A percentile compares a stretch with the other conserved stretches of the same genome.
Evolutionary conservation across 2,329 filamentous ascomycete species (phyloP).

Genomic region (Penicillium hesseltinei): DNA sequence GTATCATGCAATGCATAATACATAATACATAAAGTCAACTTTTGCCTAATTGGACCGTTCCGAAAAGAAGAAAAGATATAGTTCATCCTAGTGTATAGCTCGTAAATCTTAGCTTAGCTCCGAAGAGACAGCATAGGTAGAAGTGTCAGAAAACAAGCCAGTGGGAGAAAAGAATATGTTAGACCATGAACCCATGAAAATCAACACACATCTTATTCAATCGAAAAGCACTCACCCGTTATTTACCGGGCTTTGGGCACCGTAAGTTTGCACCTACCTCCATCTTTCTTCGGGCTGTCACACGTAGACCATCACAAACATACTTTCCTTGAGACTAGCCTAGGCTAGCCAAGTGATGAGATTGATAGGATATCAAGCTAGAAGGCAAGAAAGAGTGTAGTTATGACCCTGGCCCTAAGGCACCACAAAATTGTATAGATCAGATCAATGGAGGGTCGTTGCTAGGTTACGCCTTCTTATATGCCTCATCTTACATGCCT

Average conservation of each 20-base stretch:
- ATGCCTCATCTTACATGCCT: not conserved
- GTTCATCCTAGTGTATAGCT: not conserved
- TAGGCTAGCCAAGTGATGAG: not conserved
- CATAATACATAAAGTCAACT: not conserved
- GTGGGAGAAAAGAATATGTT: not conserved
- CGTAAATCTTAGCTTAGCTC: not conserved
- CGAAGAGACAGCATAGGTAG: not conserved
- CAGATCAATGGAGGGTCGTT: not conserved
- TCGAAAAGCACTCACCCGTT: not conserved
- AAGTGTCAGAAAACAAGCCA: not conserved
- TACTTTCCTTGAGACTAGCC: too few species aligned
- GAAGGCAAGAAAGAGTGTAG: not conserved
- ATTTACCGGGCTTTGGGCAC: too few species aligned
- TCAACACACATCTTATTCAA: too few species aligned
- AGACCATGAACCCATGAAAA: not conserved
- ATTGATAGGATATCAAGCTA: not conserved
- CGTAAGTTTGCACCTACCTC: too few species aligned
- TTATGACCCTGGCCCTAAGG: not conserved
- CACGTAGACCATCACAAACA: too few species aligned
- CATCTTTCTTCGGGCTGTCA: too few species aligned
- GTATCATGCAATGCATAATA: not conserved
- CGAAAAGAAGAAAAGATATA: not conserved
- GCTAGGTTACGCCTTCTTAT: not conserved
- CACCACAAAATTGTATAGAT: not conserved
- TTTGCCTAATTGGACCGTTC: not conserved